Conservation (phyloP, 2,329 filamentous ascomycete genomes). For the Daldinia sp. region DNA sequence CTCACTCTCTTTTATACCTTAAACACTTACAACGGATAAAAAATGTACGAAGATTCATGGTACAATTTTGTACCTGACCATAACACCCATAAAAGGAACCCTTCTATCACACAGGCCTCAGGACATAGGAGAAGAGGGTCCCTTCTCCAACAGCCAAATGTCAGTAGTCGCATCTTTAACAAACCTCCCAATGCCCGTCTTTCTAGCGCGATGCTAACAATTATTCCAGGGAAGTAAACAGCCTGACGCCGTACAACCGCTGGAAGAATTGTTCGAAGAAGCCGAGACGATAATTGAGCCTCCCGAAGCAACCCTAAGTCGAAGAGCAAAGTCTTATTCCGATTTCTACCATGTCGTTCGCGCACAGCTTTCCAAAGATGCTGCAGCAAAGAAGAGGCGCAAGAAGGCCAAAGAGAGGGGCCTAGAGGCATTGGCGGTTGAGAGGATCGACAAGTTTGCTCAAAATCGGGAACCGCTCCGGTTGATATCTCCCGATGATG, state of each 20-base stretch:
- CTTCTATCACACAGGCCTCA: slow-evolving; percentile 57
- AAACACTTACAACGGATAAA: slow-evolving; percentile 33
- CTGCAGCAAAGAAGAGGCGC: slow-evolving; percentile 54
- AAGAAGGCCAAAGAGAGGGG: slow-evolving; percentile 58
- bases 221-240: slow-evolving; percentile 64
- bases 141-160: slow-evolving; percentile 75
- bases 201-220: slow-evolving; percentile 31
- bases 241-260: slow-evolving; percentile 64
- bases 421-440: slow-evolving; percentile 65
- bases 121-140: slow-evolving; percentile 76
- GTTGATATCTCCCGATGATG: slow-evolving; percentile 72
- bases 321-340: slow-evolving; percentile 81
- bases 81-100: slow-evolving; percentile 61
- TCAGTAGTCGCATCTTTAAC: slow-evolving; percentile 57
- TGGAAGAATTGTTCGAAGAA: slow-evolving; percentile 71
- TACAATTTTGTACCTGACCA: slow-evolving; percentile 79
- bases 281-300: slow-evolving; percentile 67
- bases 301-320: slow-evolving; percentile 72
- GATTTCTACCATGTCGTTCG: slow-evolving; percentile 77
- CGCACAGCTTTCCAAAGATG: slow-evolving; percentile 67
- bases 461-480: slow-evolving; percentile 43
- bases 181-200: slow-evolving; percentile 35
- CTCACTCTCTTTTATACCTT: neutral
- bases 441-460: slow-evolving; percentile 46
- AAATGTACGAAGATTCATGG: slow-evolving; percentile 88